Evolutionary conservation across 2,329 filamentous ascomycete genomes (phyloP).

Genomic region (Xylaria hypoxylon): DNA sequence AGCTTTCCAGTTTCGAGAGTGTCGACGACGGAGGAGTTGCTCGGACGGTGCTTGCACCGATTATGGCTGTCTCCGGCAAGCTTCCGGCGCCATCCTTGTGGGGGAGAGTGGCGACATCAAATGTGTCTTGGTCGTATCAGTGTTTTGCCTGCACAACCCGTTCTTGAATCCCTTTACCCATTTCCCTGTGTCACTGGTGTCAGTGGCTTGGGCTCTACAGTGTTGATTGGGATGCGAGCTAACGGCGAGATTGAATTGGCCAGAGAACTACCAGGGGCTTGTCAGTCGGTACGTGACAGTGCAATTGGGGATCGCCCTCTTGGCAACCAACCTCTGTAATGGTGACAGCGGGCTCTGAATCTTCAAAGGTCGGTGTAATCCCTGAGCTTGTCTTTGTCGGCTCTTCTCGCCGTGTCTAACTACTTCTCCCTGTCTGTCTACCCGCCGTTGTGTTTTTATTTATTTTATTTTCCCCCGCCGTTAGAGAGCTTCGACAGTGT

Average conservation of each 20-base stretch:
- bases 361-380: conserved; percentile 51
- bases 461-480: too few relatives aligned
- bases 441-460: conserved; percentile 1
- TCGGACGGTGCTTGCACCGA: conserved; percentile 11
- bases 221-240: conserved; percentile 43
- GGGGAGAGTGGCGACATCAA: conserved; percentile 4
- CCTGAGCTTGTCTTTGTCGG: conserved; percentile 40
- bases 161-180: conserved; percentile 27
- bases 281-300: conserved; percentile 43
- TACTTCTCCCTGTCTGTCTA: neutral
- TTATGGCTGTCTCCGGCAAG: conserved; percentile 7
- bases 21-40: conserved; percentile 11
- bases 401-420: conserved; percentile 29
- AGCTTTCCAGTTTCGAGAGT: conserved; percentile 2
- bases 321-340: conserved; percentile 45
- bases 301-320: conserved; percentile 45
- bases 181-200: conserved; percentile 32
- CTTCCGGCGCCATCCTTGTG: conserved; percentile 7
- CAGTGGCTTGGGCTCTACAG: conserved; percentile 29
- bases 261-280: conserved; percentile 40
- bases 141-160: conserved; percentile 36
- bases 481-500: conserved; percentile 5
- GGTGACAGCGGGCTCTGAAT: conserved; percentile 47
- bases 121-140: conserved; percentile 29
- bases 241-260: conserved; percentile 45